These are phyloP conservation scores for Murraya koenigii DNA, from an alignment of 345 rosid genomes.

Conservation along the genomic window DNA sequence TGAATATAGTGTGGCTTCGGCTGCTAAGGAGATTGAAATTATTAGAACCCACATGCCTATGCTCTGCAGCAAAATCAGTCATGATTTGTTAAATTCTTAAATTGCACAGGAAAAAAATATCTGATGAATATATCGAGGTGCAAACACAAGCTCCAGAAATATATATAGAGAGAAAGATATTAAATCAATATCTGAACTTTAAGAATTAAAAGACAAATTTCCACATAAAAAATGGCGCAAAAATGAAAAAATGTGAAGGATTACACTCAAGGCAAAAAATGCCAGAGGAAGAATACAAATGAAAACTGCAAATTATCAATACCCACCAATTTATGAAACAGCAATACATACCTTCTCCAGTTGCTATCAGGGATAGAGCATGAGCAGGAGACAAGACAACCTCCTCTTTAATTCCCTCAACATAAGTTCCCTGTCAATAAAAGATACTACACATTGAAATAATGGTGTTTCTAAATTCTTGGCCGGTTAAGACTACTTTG, in stretches of 20 bases:
- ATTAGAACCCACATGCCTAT: constrained; percentile 92
- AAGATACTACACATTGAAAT: constrained; percentile 20
- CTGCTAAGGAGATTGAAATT: constrained; percentile 95
- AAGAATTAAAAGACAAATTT: background rate
- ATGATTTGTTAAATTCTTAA: constrained; percentile 14
- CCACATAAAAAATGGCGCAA: background rate
- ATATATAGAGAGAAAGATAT: background rate
- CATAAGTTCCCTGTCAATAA: constrained; percentile 69
- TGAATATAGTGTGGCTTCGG: constrained; percentile 94
- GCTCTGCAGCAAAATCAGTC: constrained; percentile 52
- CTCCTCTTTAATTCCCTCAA: constrained; percentile 93
- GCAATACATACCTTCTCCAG: constrained; percentile 76
- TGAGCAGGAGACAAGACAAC: constrained; percentile 97
- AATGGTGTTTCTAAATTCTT: background rate
- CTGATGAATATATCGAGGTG: background rate
- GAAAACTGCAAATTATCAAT: background rate
- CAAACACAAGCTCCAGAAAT: constrained; percentile 8
- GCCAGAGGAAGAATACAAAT: background rate
- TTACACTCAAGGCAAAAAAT: background rate
- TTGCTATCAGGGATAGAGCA: constrained; percentile 90
- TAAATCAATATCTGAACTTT: constrained; percentile 5
- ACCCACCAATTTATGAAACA: background rate
- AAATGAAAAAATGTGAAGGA: background rate
- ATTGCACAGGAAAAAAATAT: constrained; percentile 6
- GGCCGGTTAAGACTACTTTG: constrained; percentile 2